phyloP scores from a whole-genome alignment of 805 yeast genomes.

The Teunomyces barrocoloradensis region DNA sequence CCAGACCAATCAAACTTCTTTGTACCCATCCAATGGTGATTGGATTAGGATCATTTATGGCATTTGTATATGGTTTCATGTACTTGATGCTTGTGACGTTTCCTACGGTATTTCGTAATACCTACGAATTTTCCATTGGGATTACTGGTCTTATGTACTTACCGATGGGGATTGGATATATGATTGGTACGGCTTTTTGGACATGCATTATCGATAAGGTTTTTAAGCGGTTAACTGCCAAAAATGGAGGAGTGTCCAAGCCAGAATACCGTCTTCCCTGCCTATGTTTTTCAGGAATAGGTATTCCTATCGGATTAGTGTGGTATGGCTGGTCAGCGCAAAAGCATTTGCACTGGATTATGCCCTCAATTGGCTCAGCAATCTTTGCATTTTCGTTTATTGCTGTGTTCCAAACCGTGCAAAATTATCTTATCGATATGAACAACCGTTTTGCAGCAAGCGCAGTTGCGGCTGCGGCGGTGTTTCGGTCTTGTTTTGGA shows the following conservation, averaged over 20 bases:
- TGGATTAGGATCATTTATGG: constrained; percentile 42
- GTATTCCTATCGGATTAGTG: constrained; percentile 36
- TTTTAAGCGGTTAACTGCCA: constrained; percentile 21
- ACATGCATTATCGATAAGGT: constrained; percentile 25
- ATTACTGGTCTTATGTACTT: constrained; percentile 37
- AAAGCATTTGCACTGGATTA: constrained; percentile 35
- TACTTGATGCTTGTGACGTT: constrained; percentile 41
- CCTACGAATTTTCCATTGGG: constrained; percentile 32
- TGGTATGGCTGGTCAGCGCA: constrained; percentile 43
- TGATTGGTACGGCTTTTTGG: constrained; percentile 31
- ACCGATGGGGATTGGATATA: constrained; percentile 39
- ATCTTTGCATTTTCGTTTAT: constrained; percentile 37
- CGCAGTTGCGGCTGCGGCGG: constrained; percentile 42
- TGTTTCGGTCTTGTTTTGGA: constrained; percentile 38
- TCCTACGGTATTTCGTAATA: constrained; percentile 28
- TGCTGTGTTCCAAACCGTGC: constrained; percentile 37
- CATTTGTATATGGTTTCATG: constrained; percentile 41
- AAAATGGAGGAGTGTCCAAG: constrained; percentile 31
- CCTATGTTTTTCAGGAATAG: constrained; percentile 28
- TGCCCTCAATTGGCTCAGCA: constrained; percentile 36
- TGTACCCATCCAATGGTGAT: constrained; percentile 37
- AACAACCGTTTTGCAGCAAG: constrained; percentile 37
- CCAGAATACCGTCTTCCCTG: constrained; percentile 41
- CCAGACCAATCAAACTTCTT: constrained; percentile 33
- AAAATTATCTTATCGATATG: constrained; percentile 40